Evolutionary conservation across 2,329 filamentous ascomycete species (phyloP).

Genomic region (Clonostachys rosea): DNA sequence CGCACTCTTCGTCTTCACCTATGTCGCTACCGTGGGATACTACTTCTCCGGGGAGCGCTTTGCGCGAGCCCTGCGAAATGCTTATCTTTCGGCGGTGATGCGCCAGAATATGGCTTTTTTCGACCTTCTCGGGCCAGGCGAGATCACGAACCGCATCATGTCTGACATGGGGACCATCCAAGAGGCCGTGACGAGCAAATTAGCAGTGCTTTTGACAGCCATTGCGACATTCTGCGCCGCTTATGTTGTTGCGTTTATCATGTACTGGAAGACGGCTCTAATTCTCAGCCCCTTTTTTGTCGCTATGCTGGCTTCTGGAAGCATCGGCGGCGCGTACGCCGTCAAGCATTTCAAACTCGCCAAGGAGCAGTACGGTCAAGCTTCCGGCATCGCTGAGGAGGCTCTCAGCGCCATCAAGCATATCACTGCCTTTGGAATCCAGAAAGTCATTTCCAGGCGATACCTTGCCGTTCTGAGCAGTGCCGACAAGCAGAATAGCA

Average conservation of each 20-base stretch:
- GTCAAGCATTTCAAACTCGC: conserved; percentile 48
- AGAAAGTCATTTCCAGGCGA: conserved; percentile 71
- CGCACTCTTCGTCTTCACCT: conserved; percentile 67
- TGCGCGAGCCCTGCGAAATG: neutral
- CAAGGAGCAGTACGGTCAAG: conserved; percentile 68
- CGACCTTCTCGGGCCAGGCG: neutral
- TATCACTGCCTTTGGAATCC: conserved; percentile 79
- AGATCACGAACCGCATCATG: conserved; percentile 47
- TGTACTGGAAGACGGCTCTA: conserved; percentile 79
- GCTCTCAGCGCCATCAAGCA: conserved; percentile 82
- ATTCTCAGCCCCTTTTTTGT: conserved; percentile 73
- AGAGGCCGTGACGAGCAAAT: conserved; percentile 79
- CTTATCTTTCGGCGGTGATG: neutral
- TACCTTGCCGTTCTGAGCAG: conserved; percentile 66
- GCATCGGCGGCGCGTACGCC: conserved; percentile 6
- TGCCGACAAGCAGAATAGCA: conserved; percentile 66
- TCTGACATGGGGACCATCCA: conserved; percentile 81
- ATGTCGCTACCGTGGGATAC: conserved; percentile 77
- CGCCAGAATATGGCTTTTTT: conserved; percentile 1
- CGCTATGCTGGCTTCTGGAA: conserved; percentile 40
- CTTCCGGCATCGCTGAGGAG: conserved; percentile 79
- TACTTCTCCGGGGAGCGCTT: conserved; percentile 43
- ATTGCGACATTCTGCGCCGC: conserved; percentile 72
- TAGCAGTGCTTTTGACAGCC: conserved; percentile 64
- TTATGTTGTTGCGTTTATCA: conserved; percentile 76